Percentiles rank a stretch among this genome's conserved stretches.
These are phyloP conservation scores for Calonectria pauciramosa DNA, from an alignment of 2,329 filamentous ascomycete genomes.

Conservation along the genomic window DNA sequence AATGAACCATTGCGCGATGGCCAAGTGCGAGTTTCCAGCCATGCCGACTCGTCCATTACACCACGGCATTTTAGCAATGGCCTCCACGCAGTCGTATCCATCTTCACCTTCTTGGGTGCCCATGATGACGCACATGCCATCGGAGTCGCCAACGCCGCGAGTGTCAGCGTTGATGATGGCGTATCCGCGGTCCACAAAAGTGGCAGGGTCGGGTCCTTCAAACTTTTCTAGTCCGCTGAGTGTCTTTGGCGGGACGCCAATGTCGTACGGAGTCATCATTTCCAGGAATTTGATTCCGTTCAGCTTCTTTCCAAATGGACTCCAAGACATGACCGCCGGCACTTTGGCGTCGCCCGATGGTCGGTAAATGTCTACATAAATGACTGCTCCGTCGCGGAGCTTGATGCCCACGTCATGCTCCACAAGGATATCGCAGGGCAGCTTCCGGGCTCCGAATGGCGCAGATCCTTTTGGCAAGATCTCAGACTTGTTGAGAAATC, in stretches of 20 bases:
- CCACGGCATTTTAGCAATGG: constrained; percentile 25
- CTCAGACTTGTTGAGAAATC: constrained; percentile 3
- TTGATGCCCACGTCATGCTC: constrained; percentile 60
- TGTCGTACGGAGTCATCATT: constrained; percentile 35
- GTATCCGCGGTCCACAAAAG: constrained; percentile 22
- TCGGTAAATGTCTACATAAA: constrained; percentile 62
- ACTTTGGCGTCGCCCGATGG: constrained; percentile 54
- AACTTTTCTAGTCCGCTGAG: constrained; percentile 29
- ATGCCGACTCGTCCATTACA: constrained; percentile 20
- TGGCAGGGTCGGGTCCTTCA: constrained; percentile 24
- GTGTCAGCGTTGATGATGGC: constrained; percentile 24
- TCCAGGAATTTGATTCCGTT: constrained; percentile 54
- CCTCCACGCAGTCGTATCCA: constrained; percentile 21
- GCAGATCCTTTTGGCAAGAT: constrained; percentile 5
- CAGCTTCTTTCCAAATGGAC: constrained; percentile 62
- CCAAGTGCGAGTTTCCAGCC: constrained; percentile 29
- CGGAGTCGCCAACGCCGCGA: constrained; percentile 10
- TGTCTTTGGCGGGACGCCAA: constrained; percentile 32
- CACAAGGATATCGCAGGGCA: constrained; percentile 52
- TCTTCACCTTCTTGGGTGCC: constrained; percentile 26
- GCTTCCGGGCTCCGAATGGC: background rate
- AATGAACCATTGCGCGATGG: constrained; percentile 24
- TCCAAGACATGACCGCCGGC: constrained; percentile 60
- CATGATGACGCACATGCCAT: constrained; percentile 17
- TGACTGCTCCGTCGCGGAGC: constrained; percentile 56